Base-by-base conservation (phyloP, 1,284 basidiomycete genomes). In the Tremellales sp. region DNA sequence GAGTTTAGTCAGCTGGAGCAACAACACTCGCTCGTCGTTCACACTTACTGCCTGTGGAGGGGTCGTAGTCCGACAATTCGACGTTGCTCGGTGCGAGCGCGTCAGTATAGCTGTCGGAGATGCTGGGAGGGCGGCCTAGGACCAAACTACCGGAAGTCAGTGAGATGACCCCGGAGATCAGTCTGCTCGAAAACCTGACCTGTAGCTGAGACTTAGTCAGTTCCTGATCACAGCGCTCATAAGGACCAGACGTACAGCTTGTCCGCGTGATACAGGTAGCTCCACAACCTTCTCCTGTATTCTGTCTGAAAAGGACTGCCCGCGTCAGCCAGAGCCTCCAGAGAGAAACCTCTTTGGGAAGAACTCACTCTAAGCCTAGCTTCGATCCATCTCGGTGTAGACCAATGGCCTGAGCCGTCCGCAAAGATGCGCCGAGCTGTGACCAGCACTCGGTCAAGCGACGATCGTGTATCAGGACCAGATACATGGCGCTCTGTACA, bases 381-480 rank as follows among this genome's bases (percentile, higher is more conserved):
- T 84, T 85, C n/a, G 84, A 81, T 12, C 89, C 89, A 69, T 97
- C 92, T 48, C 93, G 81, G 72, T 97, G 92, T 29, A 97, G 75
- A 15, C 92, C 93, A 35, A 97, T 83, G 1, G 92, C 92, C 67
- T 96, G 92, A 11, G 92, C 93, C 13, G 91, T 96, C 46, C 92
- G 79, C 17, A 97, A 84, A 35, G 90, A 90, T 1, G 89, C 90
- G 42, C 92, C 92, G 11, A 97, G 78, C 64, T 93, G 88, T 65
- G 88, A 91, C 91, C 93, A 97, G 65, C 89, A 92, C 74, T 96
- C 92, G 4, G 72, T 75, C 25, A 74, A 47, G 25, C 74, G 67
- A 12, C 74, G 63, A 53, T 76, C 74, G 46, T 76, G 74, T 22
- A 76, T 70, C 44, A 93, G 85, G 2, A 90, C 90, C 46, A 96